phyloP scores from a whole-genome alignment of 1,139 yeast genomes.

The Debaryomycetaceae sp. region DNA sequence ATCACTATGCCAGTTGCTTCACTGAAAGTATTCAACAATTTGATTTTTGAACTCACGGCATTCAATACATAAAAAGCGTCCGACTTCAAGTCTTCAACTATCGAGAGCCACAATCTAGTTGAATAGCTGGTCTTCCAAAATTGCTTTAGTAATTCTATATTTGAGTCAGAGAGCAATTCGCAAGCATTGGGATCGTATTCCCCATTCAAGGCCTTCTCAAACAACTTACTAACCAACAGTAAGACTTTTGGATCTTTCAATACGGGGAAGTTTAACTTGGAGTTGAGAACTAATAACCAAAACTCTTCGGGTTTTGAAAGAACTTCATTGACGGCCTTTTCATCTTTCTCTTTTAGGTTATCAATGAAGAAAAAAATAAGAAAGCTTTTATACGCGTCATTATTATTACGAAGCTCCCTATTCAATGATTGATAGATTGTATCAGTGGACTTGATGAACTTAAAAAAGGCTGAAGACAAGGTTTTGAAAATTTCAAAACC shows the following conservation, averaged over 20 bases:
- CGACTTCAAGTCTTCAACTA: conserved; percentile 23
- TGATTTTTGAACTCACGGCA: conserved; percentile 26
- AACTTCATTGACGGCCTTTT: neutral
- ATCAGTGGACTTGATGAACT: conserved; percentile 13
- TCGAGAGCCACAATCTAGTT: neutral
- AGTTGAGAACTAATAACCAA: conserved; percentile 19
- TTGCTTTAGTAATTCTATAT: conserved; percentile 5
- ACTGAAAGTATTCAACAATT: conserved; percentile 27
- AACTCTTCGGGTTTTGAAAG: conserved; percentile 4
- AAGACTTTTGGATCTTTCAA: neutral
- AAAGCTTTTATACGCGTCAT: neutral
- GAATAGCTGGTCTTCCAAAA: neutral
- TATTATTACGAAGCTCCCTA: conserved; percentile 1
- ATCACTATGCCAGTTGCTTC: conserved; percentile 5
- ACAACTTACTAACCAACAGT: neutral
- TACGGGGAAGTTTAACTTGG: neutral
- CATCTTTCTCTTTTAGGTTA: neutral
- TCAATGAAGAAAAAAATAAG: neutral
- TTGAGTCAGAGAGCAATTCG: conserved; percentile 9
- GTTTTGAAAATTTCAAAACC: conserved; percentile 28
- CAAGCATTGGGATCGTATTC: conserved; percentile 2
- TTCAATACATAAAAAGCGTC: conserved; percentile 24
- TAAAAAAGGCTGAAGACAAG: conserved; percentile 11
- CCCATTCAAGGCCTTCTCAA: conserved; percentile 1
- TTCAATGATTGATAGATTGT: neutral